Base-by-base conservation (phyloP, 345 rosid genomes). In the Dipteronia sinensis region DNA sequence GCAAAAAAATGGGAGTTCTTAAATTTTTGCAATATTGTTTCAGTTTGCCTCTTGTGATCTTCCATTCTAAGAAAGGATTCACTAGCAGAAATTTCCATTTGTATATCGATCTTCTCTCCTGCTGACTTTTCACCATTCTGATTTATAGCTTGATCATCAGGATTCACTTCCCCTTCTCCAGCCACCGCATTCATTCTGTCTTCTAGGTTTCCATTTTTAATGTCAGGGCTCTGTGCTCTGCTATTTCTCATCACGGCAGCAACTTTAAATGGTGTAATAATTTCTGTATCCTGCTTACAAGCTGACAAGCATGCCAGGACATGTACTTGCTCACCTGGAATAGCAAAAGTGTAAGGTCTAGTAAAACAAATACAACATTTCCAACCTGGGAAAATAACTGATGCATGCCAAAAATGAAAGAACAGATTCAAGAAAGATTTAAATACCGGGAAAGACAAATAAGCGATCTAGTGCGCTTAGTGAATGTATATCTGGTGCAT, bases 1-100 rank as follows among this genome's bases (percentile, higher is more conserved):
- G 90, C 98, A 79, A 97, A 91, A 89, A 94, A 97, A 86, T 94
- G 94, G 65, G 99, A 97, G 89, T 89, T 90, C 82, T 87, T 86
- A 87, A 97, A 89, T 84, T 87, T 94, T 74, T 91, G 89, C 85
- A 94, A 83, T 78, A 91, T 79, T 23, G 75, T 87, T 81, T 88
- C 98, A 42, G 93, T 90, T 78, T 85, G 90, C 73, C 93, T 90
- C 81, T 85, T 87, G 78, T 85, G 91, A 82, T 91, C 97, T 83
- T 97, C 98, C 97, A 87, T 91, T 85, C 94, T 87, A 74, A 94
- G 92, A 55, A 91, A 80, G 65, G 97, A 89, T 87, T 94, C 98
- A 74, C 98, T 92, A 66, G 86, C 95, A 82, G 94, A 83, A 69
- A 87, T 82, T 58, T 88, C 89, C 71, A 85, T 87, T 20, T 65